Evolutionary conservation across 352 stramenopile genomes (phyloP).

Genomic region (Globisporangium alternatum): DNA sequence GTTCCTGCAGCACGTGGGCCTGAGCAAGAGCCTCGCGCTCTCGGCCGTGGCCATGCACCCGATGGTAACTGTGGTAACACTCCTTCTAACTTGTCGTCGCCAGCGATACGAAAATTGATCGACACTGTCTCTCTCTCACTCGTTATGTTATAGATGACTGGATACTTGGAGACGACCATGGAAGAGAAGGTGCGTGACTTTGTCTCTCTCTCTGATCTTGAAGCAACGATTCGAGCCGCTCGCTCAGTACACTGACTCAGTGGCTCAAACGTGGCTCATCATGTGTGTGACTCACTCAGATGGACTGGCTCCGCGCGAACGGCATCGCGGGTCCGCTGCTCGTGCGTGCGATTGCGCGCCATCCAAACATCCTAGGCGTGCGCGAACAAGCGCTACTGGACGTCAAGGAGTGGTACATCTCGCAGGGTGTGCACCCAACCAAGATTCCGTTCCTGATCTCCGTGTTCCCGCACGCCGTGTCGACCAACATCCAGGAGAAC

Average conservation of each 20-base stretch:
- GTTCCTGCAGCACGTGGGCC: conserved; percentile 30
- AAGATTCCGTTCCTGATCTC: conserved; percentile 59
- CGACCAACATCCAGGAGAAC: conserved; percentile 29
- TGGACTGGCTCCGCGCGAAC: conserved; percentile 30
- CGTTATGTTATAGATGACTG: conserved; percentile 22
- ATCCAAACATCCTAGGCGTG: conserved; percentile 39
- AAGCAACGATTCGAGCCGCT: too few species aligned
- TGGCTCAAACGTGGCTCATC: not conserved
- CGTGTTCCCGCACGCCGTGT: conserved; percentile 41
- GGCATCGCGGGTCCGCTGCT: conserved; percentile 33
- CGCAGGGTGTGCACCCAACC: conserved; percentile 24
- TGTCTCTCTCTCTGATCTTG: too few species aligned
- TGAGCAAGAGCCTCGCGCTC: conserved; percentile 31
- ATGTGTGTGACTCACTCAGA: conserved; percentile 11
- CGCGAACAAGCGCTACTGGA: conserved; percentile 25
- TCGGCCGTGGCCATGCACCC: conserved; percentile 32
- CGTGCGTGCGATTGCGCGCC: conserved; percentile 27
- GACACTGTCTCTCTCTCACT: not conserved
- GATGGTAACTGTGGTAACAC: conserved; percentile 24
- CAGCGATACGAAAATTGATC: not conserved
- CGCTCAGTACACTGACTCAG: too few species aligned
- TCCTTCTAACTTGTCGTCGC: too few species aligned
- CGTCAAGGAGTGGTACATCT: conserved; percentile 38
- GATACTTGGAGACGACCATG: conserved; percentile 31
- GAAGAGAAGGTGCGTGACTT: conserved; percentile 40